Conservation (phyloP, 2,329 filamentous ascomycete species). For the Aspergillus hiratsukae region DNA sequence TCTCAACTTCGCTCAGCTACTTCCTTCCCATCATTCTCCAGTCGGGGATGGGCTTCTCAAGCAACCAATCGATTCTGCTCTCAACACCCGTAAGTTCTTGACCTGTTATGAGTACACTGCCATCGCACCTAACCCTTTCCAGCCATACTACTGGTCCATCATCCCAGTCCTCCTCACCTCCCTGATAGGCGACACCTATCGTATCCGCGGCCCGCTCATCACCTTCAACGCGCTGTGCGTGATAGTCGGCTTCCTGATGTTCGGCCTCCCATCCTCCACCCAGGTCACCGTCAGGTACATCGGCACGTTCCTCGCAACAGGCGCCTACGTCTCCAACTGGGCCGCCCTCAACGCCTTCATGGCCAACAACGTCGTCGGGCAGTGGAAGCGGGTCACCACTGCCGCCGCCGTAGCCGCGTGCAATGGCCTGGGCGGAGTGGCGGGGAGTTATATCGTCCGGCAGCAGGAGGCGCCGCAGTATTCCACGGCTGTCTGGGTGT, state of each 20-base stretch:
- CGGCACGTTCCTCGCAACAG: conserved; percentile 62
- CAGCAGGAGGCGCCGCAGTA: conserved; percentile 59
- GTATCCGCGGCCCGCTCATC: conserved; percentile 60
- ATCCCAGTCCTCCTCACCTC: conserved; percentile 62
- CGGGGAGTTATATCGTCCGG: conserved; percentile 62
- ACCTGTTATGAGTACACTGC: not conserved
- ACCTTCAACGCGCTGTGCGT: conserved; percentile 60
- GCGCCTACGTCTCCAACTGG: conserved; percentile 66
- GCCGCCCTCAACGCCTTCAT: conserved; percentile 61
- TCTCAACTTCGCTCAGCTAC: conserved; percentile 61
- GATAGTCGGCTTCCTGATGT: conserved; percentile 61
- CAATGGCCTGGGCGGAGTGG: conserved; percentile 62
- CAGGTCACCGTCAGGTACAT: conserved; percentile 60
- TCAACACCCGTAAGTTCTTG: conserved; percentile 49
- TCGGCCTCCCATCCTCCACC: conserved; percentile 52
- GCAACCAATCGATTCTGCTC: conserved; percentile 55
- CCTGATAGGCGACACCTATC: conserved; percentile 56
- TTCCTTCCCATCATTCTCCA: conserved; percentile 60
- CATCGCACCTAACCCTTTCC: not conserved
- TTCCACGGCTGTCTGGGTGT: conserved; percentile 63
- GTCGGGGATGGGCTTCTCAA: conserved; percentile 52
- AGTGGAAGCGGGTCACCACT: conserved; percentile 62
- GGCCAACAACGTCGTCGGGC: conserved; percentile 59
- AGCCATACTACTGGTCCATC: conserved; percentile 63
- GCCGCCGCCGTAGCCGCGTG: conserved; percentile 57